Evolutionary conservation across 441 rosid genomes (phyloP), one percentile per base, ranked within the genome.

Genomic region (Populus hybrid): DNA sequence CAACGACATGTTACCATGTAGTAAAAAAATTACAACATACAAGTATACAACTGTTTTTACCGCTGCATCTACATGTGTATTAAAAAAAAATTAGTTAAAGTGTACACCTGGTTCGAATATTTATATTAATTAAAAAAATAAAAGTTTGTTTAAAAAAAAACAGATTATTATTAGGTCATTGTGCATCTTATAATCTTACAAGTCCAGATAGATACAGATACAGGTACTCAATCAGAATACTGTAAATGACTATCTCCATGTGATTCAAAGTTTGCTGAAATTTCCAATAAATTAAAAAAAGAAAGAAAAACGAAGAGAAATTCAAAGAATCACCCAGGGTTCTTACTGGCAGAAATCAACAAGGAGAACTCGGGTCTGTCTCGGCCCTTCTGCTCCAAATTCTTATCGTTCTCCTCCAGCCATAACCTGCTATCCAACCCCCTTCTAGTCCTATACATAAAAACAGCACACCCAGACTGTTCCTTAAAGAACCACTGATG

Each of bases 381-480:
- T 42, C 71, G 81, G 14, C 74, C 84, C 35, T 80, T 84, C 23
- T 64, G 72, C 71, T 74, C 84, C 75, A 86, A 74, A 38, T 83
- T 82, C 67, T 87, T 88, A 11, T 10, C 3, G 14, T 40, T 6
- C 83, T 90, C 94, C 42, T 91, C 95, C 28, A 91, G 80, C 98
- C 98, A 96, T 28, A 96, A 79, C 81, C 98, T 87, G 79, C 88
- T 87, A 4, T 94, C 97, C 28, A 91, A 82, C n/a, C 97, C 97
- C 78, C 90, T 94, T 82, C 98, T 91, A 35, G 92, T 90, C 84
- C 97, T 84, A 35, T 94, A 92, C 97, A 94, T 78, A 76, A 95
- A 94, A 83, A 94, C 92, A 3, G 92, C 98, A 66, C 45, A 72
- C 0, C 94, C 92, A 24, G 79, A 61, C 23, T 63, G 65, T 72